Conservation (phyloP, 805 yeast genomes). For the Komagataella populi region DNA sequence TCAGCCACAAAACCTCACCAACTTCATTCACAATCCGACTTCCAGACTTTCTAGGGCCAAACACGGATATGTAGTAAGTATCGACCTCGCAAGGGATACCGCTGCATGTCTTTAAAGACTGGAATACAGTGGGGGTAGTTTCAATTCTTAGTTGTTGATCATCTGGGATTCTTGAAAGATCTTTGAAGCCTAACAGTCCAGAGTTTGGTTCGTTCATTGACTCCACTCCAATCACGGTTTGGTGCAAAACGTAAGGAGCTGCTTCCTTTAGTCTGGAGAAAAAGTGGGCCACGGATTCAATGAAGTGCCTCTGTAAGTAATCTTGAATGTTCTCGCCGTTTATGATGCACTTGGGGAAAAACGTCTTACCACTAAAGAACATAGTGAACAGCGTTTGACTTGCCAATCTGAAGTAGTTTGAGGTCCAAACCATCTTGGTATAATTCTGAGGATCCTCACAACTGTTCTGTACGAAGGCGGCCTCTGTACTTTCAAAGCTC, state of each 20-base stretch:
- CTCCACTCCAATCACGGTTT: conserved; percentile 67
- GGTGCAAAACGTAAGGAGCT: conserved; percentile 33
- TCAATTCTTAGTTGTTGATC: conserved; percentile 60
- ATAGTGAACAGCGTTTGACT: conserved; percentile 72
- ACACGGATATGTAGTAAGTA: conserved; percentile 49
- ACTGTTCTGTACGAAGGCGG: conserved; percentile 64
- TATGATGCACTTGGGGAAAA: conserved; percentile 64
- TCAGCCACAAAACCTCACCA: conserved; percentile 60
- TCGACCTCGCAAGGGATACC: conserved; percentile 63
- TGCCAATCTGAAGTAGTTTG: conserved; percentile 70
- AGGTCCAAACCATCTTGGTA: conserved; percentile 88
- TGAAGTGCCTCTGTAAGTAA: conserved; percentile 53
- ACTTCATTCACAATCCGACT: conserved; percentile 45
- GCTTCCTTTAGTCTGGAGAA: conserved; percentile 23
- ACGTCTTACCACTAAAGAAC: conserved; percentile 66
- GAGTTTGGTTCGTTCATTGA: conserved; percentile 74
- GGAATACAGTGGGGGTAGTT: conserved; percentile 71
- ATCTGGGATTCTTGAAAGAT: conserved; percentile 41
- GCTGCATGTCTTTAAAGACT: conserved; percentile 64
- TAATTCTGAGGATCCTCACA: conserved; percentile 28
- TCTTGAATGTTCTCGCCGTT: conserved; percentile 70
- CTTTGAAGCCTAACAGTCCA: conserved; percentile 55
- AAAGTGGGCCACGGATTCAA: conserved; percentile 36
- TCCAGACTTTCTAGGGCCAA: conserved; percentile 67
- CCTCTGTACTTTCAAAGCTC: conserved; percentile 59